Evolutionary conservation across 2,329 filamentous ascomycete species (phyloP), one percentile per base, ranked within the genome.

Genomic region (Venturia carpophila): DNA sequence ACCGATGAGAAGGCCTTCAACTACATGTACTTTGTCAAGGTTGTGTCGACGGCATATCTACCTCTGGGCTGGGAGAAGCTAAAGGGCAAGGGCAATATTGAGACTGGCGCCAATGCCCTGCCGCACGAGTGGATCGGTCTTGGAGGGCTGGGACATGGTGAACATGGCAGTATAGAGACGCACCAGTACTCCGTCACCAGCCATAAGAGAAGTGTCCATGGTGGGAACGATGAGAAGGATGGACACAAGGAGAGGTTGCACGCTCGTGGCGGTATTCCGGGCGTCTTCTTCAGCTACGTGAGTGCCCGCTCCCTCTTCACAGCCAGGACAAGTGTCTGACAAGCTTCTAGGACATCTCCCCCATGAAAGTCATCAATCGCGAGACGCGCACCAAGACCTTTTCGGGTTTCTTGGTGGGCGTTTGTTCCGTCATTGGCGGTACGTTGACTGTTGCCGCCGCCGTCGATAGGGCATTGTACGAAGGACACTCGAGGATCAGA

Each of bases 11-110:
- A 91, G 70, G 89, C 89, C 69, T 97, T 84, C 82, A 99, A 97
- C 80, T 99, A 88, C 77, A 96, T 97, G 91, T 99, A 99, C 81
- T 99, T 99, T 77, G 83, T 99, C 77, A 99, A 99, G 82, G 94
- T 99, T 66, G 94, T 99, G 41, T 91, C 90, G 3, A 99, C 94
- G 1, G 93, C 92, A 0, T 99, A 97, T 75, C 83, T 97, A 34
- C 92, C 94, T 2, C 83, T 99, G 1, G 92, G 92, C 68, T 96
- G 91, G 91, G 87, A 92, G 73, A 76, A 75, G 65, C 77, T 75
- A 0, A 68, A 62, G 56, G 47, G 43, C 19, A 69, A 67, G 17
- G 52, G 52, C 27, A 68, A 73, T 34, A 70, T 75, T 39, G 71
- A 75, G 39, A 71, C 75, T 21, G 69, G 73, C 17, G 71, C 74